Percentiles rank a stretch among this genome's conserved stretches.
These are phyloP conservation scores for Pterocarpus macrocarpus DNA, from an alignment of 306 rosid genomes.

Conservation along the genomic window DNA sequence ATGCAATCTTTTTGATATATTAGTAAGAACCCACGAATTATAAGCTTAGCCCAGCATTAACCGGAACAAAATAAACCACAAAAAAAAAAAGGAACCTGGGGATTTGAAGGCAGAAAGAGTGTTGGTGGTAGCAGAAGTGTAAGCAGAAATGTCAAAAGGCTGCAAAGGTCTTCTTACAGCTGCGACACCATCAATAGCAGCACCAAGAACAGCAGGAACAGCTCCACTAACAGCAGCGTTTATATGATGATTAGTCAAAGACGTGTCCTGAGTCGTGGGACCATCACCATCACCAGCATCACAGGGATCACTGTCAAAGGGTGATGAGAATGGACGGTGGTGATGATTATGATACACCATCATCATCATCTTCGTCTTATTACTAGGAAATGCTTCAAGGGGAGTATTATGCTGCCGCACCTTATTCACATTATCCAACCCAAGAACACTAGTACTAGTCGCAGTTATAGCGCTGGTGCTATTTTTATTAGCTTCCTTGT, in stretches of 20 bases:
- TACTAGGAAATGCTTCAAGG: slow-evolving; percentile 47
- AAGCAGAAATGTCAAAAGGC: slow-evolving; percentile 62
- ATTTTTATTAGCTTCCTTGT: slow-evolving; percentile 46
- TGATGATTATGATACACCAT: slow-evolving; percentile 63
- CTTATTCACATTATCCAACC: slow-evolving; percentile 47
- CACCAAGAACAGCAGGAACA: slow-evolving; percentile 32
- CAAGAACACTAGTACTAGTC: slow-evolving; percentile 22
- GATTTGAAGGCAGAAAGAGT: slow-evolving; percentile 54
- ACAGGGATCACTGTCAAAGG: slow-evolving; percentile 33
- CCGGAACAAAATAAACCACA: background rate
- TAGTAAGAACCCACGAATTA: slow-evolving; percentile 2
- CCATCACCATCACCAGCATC: slow-evolving; percentile 57
- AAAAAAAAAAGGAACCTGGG: slow-evolving; percentile 57
- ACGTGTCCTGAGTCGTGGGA: slow-evolving; percentile 56
- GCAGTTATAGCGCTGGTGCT: background rate
- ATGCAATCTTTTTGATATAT: slow-evolving; percentile 32
- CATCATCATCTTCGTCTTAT: slow-evolving; percentile 44
- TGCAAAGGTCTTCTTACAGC: slow-evolving; percentile 55
- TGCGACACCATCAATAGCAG: slow-evolving; percentile 41
- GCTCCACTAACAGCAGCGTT: slow-evolving; percentile 38
- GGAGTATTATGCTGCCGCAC: slow-evolving; percentile 15
- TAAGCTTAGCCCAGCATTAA: slow-evolving; percentile 4
- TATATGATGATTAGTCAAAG: slow-evolving; percentile 44
- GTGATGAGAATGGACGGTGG: slow-evolving; percentile 58
- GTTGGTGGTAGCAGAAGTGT: slow-evolving; percentile 37